Evolutionary conservation across 768 basidiomycete genomes (phyloP), one percentile per base, ranked within the genome.

Genomic region (Xerocomellus intermedius): DNA sequence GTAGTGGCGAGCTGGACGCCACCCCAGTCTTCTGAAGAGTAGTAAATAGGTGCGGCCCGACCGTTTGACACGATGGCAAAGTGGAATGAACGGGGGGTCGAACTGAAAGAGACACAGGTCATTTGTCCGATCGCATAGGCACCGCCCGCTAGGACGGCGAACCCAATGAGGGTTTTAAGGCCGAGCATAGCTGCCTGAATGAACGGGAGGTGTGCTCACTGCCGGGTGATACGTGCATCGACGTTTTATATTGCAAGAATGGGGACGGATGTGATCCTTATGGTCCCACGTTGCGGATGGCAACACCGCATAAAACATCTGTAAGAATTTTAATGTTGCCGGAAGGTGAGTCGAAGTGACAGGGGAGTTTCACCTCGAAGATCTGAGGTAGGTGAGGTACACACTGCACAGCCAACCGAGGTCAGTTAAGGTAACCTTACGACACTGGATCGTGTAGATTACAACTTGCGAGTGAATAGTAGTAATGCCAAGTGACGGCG

Each of bases 21-120:
- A 16, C 81, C 79, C 81, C 82, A 86, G n/a, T 87, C 84, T 48
- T 83, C 82, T 0, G 74, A 57, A 13, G 82, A 79, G 38, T 80
- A 70, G 39, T 82, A 68, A 21, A 85, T 73, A 3, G 80, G 79
- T 2, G 80, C 73, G 2, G 78, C 82, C 28, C 71, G 70, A 48
- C 75, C 71, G 41, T 74, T 74, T 57, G 68, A 69, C 41, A 82
- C 79, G 50, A 83, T 66, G 5, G 79, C 62, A 62, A 85, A 79
- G 0, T 69, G 42, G 8, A 63, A 66, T 16, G 57, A 45, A 5
- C 64, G 51, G 19, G 59, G 51, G 14, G 68, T 52, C 8, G 61
- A 69, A 49, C 73, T 58, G 63, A 82, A 81, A 2, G 74, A 65
- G 58, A 80, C 80, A 55, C 81, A 81, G 10, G 74, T 68, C 22